Base-by-base conservation (phyloP, 345 rosid species). In the Eucalyptus cloeziana region DNA sequence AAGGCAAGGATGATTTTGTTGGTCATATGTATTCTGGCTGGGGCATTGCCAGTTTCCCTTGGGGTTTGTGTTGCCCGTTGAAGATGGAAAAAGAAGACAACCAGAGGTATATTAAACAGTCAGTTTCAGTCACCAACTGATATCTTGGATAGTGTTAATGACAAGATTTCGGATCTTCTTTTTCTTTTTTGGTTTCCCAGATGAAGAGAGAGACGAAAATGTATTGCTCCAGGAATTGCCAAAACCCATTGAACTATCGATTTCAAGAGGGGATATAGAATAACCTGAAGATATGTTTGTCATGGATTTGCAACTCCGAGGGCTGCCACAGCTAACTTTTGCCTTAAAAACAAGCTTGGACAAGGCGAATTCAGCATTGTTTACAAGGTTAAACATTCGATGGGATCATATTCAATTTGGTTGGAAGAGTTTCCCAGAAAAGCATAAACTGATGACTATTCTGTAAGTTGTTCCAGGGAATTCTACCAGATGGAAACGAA, bases 271-370 rank as follows among this genome's bases (percentile, higher is more conserved):
- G 30, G 87, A 86, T 40, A 31, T 86, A 31, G 69, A 51, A 11
- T 31, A 14, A 10, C 40, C 10, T 37, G n/a, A 51, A 3, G 87
- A 86, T 12, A 17, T 86, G 47, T 67, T 86, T 60, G 43, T 54
- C 43, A 54, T 87, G 51, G 91, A 91, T 89, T 86, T 90, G 86
- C 19, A 8, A 87, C 88, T 10, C 87, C 87, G 49, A 71, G 56
- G 89, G 71, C 54, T 79, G 94, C 94, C 45, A 92, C 94, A 12
- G 33, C 86, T 10, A 67, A 90, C 37, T 93, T 93, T 81, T 88
- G 88, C 4, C 85, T 87, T 43, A 89, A 24, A 19, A 91, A 91
- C 86, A 91, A 87, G 89, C 83, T 91, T 8, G 92, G 92, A 30
- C 88, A 87, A 89, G 92, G 90, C 8, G 91, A 88, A 7, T 89